phyloP scores from a whole-genome alignment of 306 rosid genomes.

The Alnus rubra region DNA sequence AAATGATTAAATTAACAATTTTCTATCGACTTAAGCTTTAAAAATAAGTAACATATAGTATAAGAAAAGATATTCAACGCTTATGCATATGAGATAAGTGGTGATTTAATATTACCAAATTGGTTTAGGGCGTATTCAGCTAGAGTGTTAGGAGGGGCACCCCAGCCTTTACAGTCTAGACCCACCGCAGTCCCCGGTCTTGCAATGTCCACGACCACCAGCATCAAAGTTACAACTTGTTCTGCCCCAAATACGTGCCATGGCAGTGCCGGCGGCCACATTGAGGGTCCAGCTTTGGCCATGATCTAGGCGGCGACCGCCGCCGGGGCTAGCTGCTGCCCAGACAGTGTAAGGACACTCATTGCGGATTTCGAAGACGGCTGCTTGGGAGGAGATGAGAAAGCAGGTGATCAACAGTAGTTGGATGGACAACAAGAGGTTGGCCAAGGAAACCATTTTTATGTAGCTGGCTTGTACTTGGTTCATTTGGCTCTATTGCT shows the following conservation, averaged over 20 bases:
- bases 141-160: slow-evolving; percentile 35
- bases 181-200: slow-evolving; percentile 35
- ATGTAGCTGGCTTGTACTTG: neutral
- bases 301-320: slow-evolving; percentile 3
- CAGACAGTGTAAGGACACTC: slow-evolving; percentile 29
- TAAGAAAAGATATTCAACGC: too few species aligned
- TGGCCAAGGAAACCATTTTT: slow-evolving; percentile 3
- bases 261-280: slow-evolving; percentile 7
- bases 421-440: neutral
- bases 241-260: slow-evolving; percentile 29
- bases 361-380: slow-evolving; percentile 22
- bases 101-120: neutral
- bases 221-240: slow-evolving; percentile 26
- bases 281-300: slow-evolving; percentile 26
- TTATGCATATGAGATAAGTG: too few species aligned
- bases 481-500: neutral
- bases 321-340: slow-evolving; percentile 32
- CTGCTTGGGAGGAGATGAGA: slow-evolving; percentile 21
- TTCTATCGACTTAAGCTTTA: too few species aligned
- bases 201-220: slow-evolving; percentile 23
- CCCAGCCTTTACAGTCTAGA: slow-evolving; percentile 22
- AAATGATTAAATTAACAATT: too few species aligned
- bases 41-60: too few species aligned
- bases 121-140: slow-evolving; percentile 40
- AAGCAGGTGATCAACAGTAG: neutral